Base-by-base conservation (phyloP, 441 rosid genomes). In the Melastoma candidum region DNA sequence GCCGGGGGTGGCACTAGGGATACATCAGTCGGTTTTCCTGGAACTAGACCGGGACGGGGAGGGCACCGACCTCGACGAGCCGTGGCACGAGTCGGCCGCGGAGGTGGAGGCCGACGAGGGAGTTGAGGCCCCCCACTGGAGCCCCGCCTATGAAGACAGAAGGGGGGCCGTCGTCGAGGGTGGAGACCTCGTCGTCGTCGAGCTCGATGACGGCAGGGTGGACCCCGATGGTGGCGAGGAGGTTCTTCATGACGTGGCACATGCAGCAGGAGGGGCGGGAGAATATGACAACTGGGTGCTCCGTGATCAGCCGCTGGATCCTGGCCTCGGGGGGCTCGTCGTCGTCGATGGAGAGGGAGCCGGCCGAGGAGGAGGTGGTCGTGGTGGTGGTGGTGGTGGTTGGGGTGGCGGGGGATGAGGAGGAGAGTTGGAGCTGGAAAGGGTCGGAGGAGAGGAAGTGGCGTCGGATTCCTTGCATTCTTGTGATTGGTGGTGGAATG, bases 181-280 rank as follows among this genome's bases (percentile, higher is more conserved):
- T 81, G 14, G 84, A 60, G 76, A 87, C 63, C 87, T 90, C 97
- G 53, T 73, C 71, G 54, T 90, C 95, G 5, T 90, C 95, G n/a
- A 90, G 74, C 67, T 90, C 95, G 74, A 90, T 87, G 64, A 90
- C 92, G 47, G 97, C 79, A n/a, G 97, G 97, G 56, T 79, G 70
- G 26, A 84, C 97, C 0, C 95, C 96, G 63, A 90, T 75, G 41
- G 77, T 71, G 55, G 83, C 75, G 2, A 87, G 74, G 12, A 87
- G 86, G 46, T 79, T 81, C 68, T 79, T 81, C 96, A 90, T 87
- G 64, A 78, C 95, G 63, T 84, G 95, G 74, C 97, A 84, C 95
- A 87, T 90, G 84, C 84, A 90, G 68, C 97, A 90, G 7, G 95
- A 77, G 12, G 92, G 71, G 49, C 81, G 77, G 65, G 90, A 82